Evolutionary conservation across 805 yeast genomes (phyloP).

Genomic region (Sporopachydermia lactativora): DNA sequence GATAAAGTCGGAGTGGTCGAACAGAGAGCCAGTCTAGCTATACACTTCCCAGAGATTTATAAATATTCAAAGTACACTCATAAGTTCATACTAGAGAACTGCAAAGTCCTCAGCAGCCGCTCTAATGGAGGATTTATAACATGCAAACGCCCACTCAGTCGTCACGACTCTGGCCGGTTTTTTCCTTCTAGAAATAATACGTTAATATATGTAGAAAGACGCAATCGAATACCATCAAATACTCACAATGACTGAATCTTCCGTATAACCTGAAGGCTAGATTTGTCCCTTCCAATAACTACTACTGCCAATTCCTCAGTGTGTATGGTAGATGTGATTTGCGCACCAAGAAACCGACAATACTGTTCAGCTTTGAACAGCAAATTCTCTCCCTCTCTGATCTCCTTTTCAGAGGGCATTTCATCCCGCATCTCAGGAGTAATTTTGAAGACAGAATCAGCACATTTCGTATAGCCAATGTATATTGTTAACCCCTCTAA

Average conservation of each 20-base stretch:
- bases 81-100: no score
- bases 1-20: no score
- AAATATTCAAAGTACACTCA: no score
- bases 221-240: not conserved
- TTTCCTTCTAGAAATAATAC: not conserved
- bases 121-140: constrained; percentile 18
- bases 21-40: no score
- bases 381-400: not conserved
- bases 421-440: constrained; percentile 2
- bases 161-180: constrained; percentile 20
- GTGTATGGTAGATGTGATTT: not conserved
- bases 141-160: constrained; percentile 22
- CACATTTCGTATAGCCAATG: not conserved
- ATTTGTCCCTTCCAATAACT: not conserved
- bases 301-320: not conserved
- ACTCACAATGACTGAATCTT: not conserved
- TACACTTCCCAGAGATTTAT: no score
- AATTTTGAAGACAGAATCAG: not conserved
- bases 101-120: constrained; percentile 13
- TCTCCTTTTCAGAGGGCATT: constrained; percentile 4
- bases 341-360: not conserved
- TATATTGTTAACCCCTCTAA: constrained; percentile 2
- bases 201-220: not conserved
- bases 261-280: not conserved
- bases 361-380: constrained; percentile 4